These are phyloP conservation scores for Arthroderma sp. DNA, from an alignment of 2,329 filamentous ascomycete species.

Conservation along the genomic window DNA sequence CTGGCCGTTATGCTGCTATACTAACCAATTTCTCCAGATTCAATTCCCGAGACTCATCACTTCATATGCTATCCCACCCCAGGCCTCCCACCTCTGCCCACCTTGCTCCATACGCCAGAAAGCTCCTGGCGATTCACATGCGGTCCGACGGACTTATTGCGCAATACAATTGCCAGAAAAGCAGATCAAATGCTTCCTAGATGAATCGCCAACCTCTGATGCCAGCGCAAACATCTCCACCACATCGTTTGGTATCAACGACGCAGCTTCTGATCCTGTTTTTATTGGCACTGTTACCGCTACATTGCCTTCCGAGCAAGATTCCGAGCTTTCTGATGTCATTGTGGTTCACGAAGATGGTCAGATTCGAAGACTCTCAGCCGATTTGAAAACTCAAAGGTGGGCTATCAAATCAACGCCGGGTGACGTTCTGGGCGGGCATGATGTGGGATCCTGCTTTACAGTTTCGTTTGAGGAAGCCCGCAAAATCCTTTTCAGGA, in stretches of 20 bases:
- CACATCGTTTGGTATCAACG: conserved; percentile 25
- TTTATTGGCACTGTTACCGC: conserved; percentile 28
- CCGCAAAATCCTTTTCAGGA: conserved; percentile 26
- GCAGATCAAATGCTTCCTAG: conserved; percentile 42
- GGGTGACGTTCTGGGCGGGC: conserved; percentile 16
- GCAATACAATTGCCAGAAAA: conserved; percentile 36
- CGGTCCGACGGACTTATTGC: conserved; percentile 45
- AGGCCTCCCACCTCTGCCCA: conserved; percentile 42
- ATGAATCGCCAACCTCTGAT: conserved; percentile 28
- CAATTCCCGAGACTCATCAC: conserved; percentile 47
- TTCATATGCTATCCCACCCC: conserved; percentile 49
- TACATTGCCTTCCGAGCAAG: conserved; percentile 12
- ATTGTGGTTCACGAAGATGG: conserved; percentile 33
- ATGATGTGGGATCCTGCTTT: conserved; percentile 24
- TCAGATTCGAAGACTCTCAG: conserved; percentile 25
- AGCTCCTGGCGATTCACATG: conserved; percentile 26
- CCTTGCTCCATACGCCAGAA: conserved; percentile 47
- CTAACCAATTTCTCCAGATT: conserved; percentile 29
- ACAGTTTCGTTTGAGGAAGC: conserved; percentile 30
- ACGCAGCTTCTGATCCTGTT: conserved; percentile 24
- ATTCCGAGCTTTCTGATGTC: conserved; percentile 24
- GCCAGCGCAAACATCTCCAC: conserved; percentile 25
- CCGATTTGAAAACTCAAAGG: conserved; percentile 26
- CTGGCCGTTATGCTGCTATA: not conserved
- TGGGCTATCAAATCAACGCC: conserved; percentile 27